phyloP scores from a whole-genome alignment of 2,329 filamentous ascomycete species.

The Akanthomyces lecanii region DNA sequence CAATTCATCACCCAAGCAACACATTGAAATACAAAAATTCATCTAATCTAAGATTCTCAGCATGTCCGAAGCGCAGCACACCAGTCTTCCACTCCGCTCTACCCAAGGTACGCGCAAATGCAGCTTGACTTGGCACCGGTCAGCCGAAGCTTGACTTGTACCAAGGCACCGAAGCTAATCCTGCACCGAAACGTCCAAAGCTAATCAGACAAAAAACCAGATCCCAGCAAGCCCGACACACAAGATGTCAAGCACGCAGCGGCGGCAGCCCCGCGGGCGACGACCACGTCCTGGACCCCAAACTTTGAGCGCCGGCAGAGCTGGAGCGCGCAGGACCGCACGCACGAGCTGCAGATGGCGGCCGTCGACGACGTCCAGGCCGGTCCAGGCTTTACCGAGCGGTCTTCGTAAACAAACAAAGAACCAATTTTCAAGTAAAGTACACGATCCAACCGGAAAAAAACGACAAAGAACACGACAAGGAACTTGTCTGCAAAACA shows the following conservation, averaged over 20 bases:
- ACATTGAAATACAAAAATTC: too few relatives aligned
- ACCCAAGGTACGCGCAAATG: neutral
- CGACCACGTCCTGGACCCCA: slow-evolving; percentile 40
- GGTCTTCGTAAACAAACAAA: slow-evolving; percentile 14
- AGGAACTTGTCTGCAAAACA: too few relatives aligned
- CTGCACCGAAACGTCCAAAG: too few relatives aligned
- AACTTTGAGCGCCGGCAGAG: slow-evolving; percentile 43
- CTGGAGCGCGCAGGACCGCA: slow-evolving; percentile 51
- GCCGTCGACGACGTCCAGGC: slow-evolving; percentile 33
- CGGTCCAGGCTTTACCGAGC: slow-evolving; percentile 42
- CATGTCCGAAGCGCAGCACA: neutral
- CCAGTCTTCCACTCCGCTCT: neutral
- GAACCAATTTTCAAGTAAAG: neutral
- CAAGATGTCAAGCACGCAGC: too few relatives aligned
- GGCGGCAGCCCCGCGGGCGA: neutral
- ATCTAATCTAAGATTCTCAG: neutral
- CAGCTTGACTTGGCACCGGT: neutral
- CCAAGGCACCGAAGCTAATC: too few relatives aligned
- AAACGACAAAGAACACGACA: neutral
- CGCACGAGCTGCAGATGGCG: slow-evolving; percentile 48
- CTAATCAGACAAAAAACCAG: neutral
- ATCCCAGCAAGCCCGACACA: neutral
- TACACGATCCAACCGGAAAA: neutral
- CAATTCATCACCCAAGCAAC: neutral
- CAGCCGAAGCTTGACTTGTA: too few relatives aligned